Conservation (phyloP, 2,329 filamentous ascomycete species). For the Aspergillus sp. region DNA sequence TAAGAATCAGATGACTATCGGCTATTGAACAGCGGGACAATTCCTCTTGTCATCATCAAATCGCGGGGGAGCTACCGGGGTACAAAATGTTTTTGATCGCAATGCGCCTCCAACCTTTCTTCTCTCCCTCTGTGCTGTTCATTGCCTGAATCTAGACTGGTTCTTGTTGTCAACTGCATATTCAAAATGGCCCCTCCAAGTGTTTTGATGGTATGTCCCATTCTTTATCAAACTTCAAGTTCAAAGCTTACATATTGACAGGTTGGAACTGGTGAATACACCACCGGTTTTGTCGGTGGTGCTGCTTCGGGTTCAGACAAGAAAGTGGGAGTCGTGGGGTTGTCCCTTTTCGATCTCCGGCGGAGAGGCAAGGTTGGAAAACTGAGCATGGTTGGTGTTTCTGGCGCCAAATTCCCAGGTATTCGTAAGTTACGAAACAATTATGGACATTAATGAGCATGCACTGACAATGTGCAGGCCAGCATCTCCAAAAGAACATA, state of each 20-base stretch:
- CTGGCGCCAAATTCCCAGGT: constrained; percentile 81
- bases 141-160: not conserved
- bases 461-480: constrained; percentile 43
- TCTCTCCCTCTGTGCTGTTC: constrained; percentile 2
- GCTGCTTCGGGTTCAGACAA: constrained; percentile 84
- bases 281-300: constrained; percentile 83
- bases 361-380: constrained; percentile 80
- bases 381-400: constrained; percentile 83
- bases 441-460: too few species aligned
- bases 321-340: constrained; percentile 87
- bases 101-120: constrained; percentile 2
- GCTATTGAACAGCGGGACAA: constrained; percentile 18
- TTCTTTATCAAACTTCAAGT: constrained; percentile 1
- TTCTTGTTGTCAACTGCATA: not conserved
- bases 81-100: not conserved
- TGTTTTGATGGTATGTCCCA: constrained; percentile 57
- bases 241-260: constrained; percentile 22
- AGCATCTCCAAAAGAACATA: constrained; percentile 84
- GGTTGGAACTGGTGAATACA: constrained; percentile 94
- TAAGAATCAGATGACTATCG: constrained; percentile 6
- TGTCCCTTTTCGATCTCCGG: constrained; percentile 83
- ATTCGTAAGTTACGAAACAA: constrained; percentile 57
- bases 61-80: not conserved
- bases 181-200: constrained; percentile 54
- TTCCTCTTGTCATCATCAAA: not conserved